These are phyloP conservation scores for Selenicereus undatus DNA, from an alignment of 148 eudicot species.

Conservation along the genomic window DNA sequence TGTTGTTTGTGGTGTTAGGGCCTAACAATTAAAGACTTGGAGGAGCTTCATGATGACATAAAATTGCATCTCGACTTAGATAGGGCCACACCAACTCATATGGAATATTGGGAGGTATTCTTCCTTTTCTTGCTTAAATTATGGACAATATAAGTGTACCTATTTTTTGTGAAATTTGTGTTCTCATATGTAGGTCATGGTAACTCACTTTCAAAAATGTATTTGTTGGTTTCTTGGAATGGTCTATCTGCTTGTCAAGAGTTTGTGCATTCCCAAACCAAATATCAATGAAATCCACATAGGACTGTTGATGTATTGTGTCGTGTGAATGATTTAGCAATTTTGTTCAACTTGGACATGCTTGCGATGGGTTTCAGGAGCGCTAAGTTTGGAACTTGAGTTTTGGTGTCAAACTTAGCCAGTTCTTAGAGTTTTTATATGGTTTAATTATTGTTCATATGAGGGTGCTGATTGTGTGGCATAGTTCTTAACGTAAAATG, in stretches of 20 bases:
- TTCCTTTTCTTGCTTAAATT: slow-evolving; percentile 1
- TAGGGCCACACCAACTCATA: slow-evolving; percentile 74
- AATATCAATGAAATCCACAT: not conserved
- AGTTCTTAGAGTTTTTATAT: not conserved
- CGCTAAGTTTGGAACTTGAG: not conserved
- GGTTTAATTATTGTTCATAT: not conserved
- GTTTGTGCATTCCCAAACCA: not conserved
- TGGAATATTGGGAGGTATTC: slow-evolving; percentile 76
- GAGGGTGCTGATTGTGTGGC: not conserved
- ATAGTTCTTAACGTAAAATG: no score
- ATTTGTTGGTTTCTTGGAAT: not conserved
- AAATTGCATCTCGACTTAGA: slow-evolving; percentile 89
- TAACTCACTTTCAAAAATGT: not conserved
- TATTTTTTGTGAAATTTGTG: not conserved
- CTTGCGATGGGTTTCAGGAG: not conserved
- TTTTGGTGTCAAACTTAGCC: not conserved
- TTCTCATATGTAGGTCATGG: not conserved
- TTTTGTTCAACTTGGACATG: not conserved
- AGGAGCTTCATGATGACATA: slow-evolving; percentile 86
- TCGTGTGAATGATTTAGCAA: no score
- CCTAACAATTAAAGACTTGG: slow-evolving; percentile 84
- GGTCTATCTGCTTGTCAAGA: not conserved
- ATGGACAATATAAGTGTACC: not conserved
- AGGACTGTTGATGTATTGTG: not conserved
- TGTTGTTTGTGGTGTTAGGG: slow-evolving; percentile 52